Percentiles rank a stretch among this genome's conserved stretches.
Conservation (phyloP, 2,329 filamentous ascomycete species). For the Stemphylium vesicarium region DNA sequence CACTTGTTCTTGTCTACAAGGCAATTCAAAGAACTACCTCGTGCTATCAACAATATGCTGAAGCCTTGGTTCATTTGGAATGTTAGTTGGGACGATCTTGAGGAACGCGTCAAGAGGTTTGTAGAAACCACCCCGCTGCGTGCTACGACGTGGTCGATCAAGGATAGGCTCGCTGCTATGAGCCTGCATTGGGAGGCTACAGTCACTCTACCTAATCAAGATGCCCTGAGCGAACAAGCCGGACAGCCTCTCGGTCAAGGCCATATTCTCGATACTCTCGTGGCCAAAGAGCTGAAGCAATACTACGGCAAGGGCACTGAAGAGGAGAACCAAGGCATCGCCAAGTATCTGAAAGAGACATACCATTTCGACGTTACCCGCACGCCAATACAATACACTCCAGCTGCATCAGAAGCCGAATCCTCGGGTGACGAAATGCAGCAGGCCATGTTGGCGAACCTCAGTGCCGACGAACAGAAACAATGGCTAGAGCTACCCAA, state of each 20-base stretch:
- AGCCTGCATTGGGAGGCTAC: conserved; percentile 21
- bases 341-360: conserved; percentile 21
- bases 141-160: conserved; percentile 27
- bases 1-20: conserved; percentile 13
- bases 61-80: conserved; percentile 20
- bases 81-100: conserved; percentile 23
- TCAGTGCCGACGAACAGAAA: not conserved
- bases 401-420: conserved; percentile 2
- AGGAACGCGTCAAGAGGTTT: conserved; percentile 25
- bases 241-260: conserved; percentile 15
- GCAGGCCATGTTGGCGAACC: conserved; percentile 12
- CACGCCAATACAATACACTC: conserved; percentile 1
- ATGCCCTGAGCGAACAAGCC: not conserved
- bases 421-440: conserved; percentile 22
- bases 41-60: conserved; percentile 20
- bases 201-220: conserved; percentile 11
- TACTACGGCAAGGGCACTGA: conserved; percentile 24
- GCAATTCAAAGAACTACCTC: conserved; percentile 1
- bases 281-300: conserved; percentile 30
- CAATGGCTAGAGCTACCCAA: not conserved
- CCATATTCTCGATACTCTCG: conserved; percentile 22
- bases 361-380: conserved; percentile 24
- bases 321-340: conserved; percentile 29
- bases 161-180: conserved; percentile 34
- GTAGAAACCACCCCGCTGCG: conserved; percentile 24